Base-by-base conservation (phyloP, 371 early-diverging fungal species). In the Haplosporangium sp. region DNA sequence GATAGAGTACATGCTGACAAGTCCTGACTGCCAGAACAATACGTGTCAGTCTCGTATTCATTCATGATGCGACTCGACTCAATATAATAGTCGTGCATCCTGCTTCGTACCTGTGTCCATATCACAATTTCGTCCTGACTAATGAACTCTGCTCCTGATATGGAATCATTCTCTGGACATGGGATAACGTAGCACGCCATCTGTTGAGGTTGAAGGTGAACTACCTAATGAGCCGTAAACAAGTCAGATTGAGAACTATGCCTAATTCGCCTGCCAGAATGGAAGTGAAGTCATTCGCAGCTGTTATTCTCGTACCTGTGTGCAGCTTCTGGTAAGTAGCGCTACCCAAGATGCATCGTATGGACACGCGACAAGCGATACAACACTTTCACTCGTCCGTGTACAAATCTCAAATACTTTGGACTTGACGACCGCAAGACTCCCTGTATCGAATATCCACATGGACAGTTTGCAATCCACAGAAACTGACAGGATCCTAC, bases 401-500 rank as follows among this genome's bases (percentile, higher is more conserved):
- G 61, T 42, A 47, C 64, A 76, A 5, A 71, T 55, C 1, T 71
- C 67, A 23, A 56, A 63, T 13, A 60, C 53, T 9, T 70, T 70
- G 18, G 67, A 52, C 46, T 67, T 76, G 21, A 67, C 64, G 4
- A 76, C 48, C 7, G 77, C 54, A n/a, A 76, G 53, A 20, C 59
- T 71, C 9, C 64, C 41, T 0, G 72, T 52, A 20, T 76, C 71
- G 42, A 76, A 76, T 12, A 63, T 55, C 77, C 77, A 76, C 29
- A 76, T 16, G 5, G 77, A 71, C 7, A 76, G 48, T 43, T 76
- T 76, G 62, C 64, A 67, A 52, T 76, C 77, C 1, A 68, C 37
- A 0, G 77, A 76, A 0, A 76, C 71, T 0, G 77, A 76, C 0
- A 76, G 56, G n/a, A 76, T 67, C 41, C 72, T 69, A 47, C 67